Base-by-base conservation (phyloP, 163 green algal genomes). In the Prototheca wickerhamii region DNA sequence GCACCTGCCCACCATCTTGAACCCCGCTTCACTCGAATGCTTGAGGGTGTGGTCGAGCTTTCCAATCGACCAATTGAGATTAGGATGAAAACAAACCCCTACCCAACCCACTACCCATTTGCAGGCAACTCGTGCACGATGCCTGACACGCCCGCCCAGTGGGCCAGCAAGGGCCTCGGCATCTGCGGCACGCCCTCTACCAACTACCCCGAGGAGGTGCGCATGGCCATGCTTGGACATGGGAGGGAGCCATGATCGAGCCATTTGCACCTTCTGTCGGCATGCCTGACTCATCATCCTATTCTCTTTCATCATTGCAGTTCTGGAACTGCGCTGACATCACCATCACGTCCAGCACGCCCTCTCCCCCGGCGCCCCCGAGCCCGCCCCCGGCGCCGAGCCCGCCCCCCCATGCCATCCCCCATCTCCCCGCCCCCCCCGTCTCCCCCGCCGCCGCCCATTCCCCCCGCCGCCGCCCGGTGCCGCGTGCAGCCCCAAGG, bases 251-350 rank as follows among this genome's bases (percentile, higher is more conserved):
- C 18, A 8, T 54, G 46, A 6, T 28, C 46, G 26, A 25, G 18
- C 46, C 20, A 25, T 0, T 54, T 3, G 15, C n/a, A 54, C 46
- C n/a, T 18, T 54, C 46, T 23, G 15, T 25, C 26, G 46, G 15
- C 46, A 25, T 54, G 46, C 23, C 26, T 21, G 12, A 29, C 6
- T 18, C 12, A 5, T 25, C 46, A 54, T 18, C 10, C 15, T 25
- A 29, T 25, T 30, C 23, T 25, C 46, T 10, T 12, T 54, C 46
- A 21, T 6, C 46, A 30, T 6, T 54, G 46, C 46, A 72, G 65
- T 72, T 72, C 28, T 72, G 65, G 65, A 72, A 72, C 30, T 64
- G 54, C 44, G 65, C 65, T 17, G 65, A 72, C 58, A 60, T 72
- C 20, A 32, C 29, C 29, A 72, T 72, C 29, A 58, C 20, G 51